Evolutionary conservation across 2,329 filamentous ascomycete genomes (phyloP).

Genomic region (Alternaria atra): DNA sequence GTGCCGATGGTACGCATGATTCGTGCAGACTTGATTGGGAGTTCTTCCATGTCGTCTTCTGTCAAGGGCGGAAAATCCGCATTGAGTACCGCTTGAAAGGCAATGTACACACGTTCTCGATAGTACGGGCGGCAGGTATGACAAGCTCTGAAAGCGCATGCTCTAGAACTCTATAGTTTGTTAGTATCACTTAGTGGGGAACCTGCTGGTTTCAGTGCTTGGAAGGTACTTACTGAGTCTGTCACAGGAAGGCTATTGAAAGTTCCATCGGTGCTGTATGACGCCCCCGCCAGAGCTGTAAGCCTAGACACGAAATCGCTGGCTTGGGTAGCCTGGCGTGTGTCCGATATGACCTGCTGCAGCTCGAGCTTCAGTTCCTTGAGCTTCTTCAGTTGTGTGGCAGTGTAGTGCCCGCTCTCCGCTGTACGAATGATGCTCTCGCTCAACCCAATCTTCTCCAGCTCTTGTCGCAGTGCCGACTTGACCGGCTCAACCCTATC

Average conservation of each 20-base stretch:
- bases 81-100: constrained; percentile 55
- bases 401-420: constrained; percentile 46
- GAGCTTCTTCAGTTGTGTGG: constrained; percentile 41
- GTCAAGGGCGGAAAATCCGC: constrained; percentile 48
- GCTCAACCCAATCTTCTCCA: constrained; percentile 43
- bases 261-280: constrained; percentile 34
- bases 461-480: constrained; percentile 37
- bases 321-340: constrained; percentile 27
- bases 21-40: constrained; percentile 49
- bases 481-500: constrained; percentile 1
- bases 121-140: constrained; percentile 61
- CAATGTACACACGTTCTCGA: constrained; percentile 57
- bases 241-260: constrained; percentile 19
- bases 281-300: constrained; percentile 13
- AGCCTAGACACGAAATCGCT: constrained; percentile 29
- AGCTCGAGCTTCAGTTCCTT: constrained; percentile 45
- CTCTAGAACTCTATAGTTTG: constrained; percentile 2
- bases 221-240: constrained; percentile 23
- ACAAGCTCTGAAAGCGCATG: constrained; percentile 59
- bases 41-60: constrained; percentile 35
- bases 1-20: constrained; percentile 48
- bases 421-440: constrained; percentile 46
- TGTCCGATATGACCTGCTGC: constrained; percentile 37
- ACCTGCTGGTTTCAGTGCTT: background rate
- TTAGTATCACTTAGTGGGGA: constrained; percentile 8